Percentiles rank a stretch among this genome's conserved stretches.
phyloP scores from a whole-genome alignment of 805 yeast genomes.

The Wickerhamomyces hampshirensis region DNA sequence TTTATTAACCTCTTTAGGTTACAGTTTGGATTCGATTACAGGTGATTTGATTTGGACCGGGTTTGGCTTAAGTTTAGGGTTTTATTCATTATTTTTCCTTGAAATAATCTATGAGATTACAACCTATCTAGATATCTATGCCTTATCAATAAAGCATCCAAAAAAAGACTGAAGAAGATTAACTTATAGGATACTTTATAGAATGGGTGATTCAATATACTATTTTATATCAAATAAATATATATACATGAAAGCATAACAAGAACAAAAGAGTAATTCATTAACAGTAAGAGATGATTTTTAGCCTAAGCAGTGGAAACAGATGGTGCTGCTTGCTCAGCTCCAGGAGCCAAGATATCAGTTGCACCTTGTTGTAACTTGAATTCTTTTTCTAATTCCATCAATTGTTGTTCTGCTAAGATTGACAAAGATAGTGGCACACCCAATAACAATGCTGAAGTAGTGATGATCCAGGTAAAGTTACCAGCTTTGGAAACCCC shows the following conservation, averaged over 20 bases:
- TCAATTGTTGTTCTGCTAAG: constrained; percentile 87
- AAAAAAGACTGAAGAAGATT: constrained; percentile 37
- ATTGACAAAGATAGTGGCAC: constrained; percentile 90
- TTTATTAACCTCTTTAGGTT: constrained; percentile 22
- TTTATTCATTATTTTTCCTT: constrained; percentile 67
- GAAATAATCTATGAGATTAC: constrained; percentile 81
- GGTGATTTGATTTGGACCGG: constrained; percentile 58
- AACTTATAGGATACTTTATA: too few relatives aligned
- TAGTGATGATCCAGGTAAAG: constrained; percentile 79
- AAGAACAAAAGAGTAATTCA: constrained; percentile 1
- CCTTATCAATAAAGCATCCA: constrained; percentile 78
- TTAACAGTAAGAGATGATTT: neutral
- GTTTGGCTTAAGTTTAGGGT: constrained; percentile 59
- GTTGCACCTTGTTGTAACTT: constrained; percentile 74
- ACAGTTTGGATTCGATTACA: constrained; percentile 38
- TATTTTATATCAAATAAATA: constrained; percentile 1
- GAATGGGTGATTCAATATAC: neutral
- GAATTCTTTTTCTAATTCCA: constrained; percentile 91
- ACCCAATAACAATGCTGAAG: constrained; percentile 81
- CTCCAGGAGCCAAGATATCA: constrained; percentile 68
- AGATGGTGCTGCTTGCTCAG: constrained; percentile 37
- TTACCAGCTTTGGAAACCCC: constrained; percentile 63
- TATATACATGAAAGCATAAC: neutral
- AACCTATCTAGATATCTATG: constrained; percentile 75
- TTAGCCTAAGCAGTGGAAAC: constrained; percentile 27